phyloP scores from a whole-genome alignment of 306 rosid species.

The Cucurbita pepo region DNA sequence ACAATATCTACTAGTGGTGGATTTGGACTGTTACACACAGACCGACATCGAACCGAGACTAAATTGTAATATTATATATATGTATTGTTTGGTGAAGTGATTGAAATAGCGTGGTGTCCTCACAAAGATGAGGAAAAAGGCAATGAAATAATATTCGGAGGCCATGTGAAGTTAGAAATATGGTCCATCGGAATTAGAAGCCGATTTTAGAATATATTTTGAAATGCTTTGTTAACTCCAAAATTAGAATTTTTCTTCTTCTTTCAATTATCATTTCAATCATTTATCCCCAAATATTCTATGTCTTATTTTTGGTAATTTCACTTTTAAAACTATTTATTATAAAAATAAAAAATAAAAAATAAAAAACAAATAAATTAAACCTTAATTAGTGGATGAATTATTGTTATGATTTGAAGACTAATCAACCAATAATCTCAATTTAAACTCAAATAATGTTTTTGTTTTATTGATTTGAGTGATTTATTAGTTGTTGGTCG shows the following conservation, averaged over 20 bases:
- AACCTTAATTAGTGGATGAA: too few relatives aligned
- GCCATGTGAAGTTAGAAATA: not conserved
- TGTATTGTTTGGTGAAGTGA: not conserved
- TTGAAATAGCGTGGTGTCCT: not conserved
- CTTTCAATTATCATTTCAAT: not conserved
- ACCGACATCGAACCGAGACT: too few relatives aligned
- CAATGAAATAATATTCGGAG: not conserved
- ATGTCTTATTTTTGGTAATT: not conserved
- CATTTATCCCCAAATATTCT: not conserved
- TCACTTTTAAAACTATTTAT: not conserved
- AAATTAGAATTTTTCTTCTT: not conserved
- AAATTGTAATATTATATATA: too few relatives aligned
- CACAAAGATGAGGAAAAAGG: not conserved
- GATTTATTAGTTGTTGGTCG: not conserved
- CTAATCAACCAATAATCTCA: too few relatives aligned
- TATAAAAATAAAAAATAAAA: too few relatives aligned
- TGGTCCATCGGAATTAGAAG: not conserved
- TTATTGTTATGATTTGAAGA: too few relatives aligned
- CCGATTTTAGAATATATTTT: too few relatives aligned
- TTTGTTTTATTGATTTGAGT: not conserved
- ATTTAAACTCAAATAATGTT: too few relatives aligned
- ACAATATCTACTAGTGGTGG: too few relatives aligned
- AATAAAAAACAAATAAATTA: too few relatives aligned
- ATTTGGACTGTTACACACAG: too few relatives aligned
- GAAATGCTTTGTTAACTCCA: not conserved